Evolutionary conservation across 2,329 filamentous ascomycete genomes (phyloP).

Genomic region (Paecilomyces dactylethromorphus): DNA sequence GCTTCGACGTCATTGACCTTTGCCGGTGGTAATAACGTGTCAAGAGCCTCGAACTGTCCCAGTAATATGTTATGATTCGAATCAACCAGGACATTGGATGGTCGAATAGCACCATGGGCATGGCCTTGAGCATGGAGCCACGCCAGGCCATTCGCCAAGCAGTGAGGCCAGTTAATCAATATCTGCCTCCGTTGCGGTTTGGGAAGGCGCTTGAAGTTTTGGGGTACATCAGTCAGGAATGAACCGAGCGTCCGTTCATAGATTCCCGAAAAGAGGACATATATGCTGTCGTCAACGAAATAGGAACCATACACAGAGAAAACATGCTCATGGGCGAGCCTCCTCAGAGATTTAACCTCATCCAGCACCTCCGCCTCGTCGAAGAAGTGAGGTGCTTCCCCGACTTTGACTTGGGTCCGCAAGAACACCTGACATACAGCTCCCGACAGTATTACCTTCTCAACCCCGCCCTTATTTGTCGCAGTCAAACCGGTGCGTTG

Average conservation of each 20-base stretch:
- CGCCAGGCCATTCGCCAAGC: constrained; percentile 48
- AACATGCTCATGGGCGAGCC: constrained; percentile 37
- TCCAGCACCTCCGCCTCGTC: constrained; percentile 33
- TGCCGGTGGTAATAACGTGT: constrained; percentile 48
- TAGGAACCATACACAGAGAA: constrained; percentile 40
- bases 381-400: constrained; percentile 29
- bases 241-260: constrained; percentile 36
- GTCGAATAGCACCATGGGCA: constrained; percentile 51
- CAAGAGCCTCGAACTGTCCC: constrained; percentile 51
- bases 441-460: constrained; percentile 35
- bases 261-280: constrained; percentile 35
- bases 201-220: constrained; percentile 33
- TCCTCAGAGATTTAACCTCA: constrained; percentile 32
- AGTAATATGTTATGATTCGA: constrained; percentile 51
- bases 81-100: constrained; percentile 55
- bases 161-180: constrained; percentile 42
- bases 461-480: constrained; percentile 30
- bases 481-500: constrained; percentile 34
- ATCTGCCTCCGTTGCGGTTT: constrained; percentile 37
- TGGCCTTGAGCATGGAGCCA: constrained; percentile 51
- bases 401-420: constrained; percentile 32
- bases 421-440: constrained; percentile 27
- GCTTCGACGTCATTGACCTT: constrained; percentile 49
- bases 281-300: constrained; percentile 35
- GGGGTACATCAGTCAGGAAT: constrained; percentile 37